Conservation (phyloP, 2,329 filamentous ascomycete species). For the Plectosphaerella sp. region DNA sequence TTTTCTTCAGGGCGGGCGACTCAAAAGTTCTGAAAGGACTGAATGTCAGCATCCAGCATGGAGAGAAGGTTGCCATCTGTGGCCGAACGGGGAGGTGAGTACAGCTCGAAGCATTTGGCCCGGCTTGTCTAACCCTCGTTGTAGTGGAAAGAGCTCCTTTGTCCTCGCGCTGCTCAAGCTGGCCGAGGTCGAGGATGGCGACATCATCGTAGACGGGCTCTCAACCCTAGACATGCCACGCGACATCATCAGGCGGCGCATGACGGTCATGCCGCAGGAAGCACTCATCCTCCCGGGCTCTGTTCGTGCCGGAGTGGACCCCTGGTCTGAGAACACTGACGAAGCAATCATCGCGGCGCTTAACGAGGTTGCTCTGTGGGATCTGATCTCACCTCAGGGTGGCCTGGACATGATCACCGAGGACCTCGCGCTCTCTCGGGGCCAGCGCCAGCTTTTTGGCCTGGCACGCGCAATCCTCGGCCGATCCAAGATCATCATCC, state of each 20-base stretch:
- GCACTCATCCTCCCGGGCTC: conserved; percentile 8
- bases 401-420: conserved; percentile 16
- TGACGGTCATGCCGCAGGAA: conserved; percentile 11
- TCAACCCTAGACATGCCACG: conserved; percentile 9
- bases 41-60: conserved; percentile 19
- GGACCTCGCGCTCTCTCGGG: conserved; percentile 23
- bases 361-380: conserved; percentile 9
- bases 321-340: background rate
- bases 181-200: conserved; percentile 31
- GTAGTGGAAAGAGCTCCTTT: conserved; percentile 17
- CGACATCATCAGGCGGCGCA: conserved; percentile 10
- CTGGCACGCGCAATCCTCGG: conserved; percentile 24
- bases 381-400: conserved; percentile 17
- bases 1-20: background rate
- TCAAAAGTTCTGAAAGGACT: conserved; percentile 17
- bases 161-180: conserved; percentile 36
- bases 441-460: conserved; percentile 26
- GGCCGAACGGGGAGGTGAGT: conserved; percentile 26
- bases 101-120: background rate
- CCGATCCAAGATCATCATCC: conserved; percentile 20
- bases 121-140: background rate
- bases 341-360: background rate
- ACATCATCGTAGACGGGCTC: conserved; percentile 29
- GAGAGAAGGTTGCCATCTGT: conserved; percentile 28
- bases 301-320: conserved; percentile 4